Conservation (phyloP, 1,284 basidiomycete species). For the Melampsora larici-populina region DNA sequence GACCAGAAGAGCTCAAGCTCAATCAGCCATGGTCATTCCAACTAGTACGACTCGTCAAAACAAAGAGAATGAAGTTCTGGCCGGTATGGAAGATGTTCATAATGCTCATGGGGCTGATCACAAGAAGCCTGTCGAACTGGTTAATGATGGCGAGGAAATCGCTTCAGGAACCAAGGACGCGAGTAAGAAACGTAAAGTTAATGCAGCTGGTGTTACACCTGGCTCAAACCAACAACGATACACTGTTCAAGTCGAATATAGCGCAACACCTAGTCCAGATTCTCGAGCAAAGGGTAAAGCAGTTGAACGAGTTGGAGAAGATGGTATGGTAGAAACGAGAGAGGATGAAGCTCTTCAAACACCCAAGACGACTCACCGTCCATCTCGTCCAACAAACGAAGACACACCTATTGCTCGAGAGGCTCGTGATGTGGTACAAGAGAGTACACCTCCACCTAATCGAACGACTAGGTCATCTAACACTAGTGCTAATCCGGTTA, state of each 20-base stretch:
- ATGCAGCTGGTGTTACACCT: neutral
- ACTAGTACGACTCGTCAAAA: conserved; percentile 15
- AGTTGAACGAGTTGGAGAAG: neutral
- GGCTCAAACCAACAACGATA: conserved; percentile 26
- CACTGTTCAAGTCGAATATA: conserved; percentile 43
- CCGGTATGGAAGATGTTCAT: neutral
- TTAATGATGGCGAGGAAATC: conserved; percentile 3
- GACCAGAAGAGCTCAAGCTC: conserved; percentile 29
- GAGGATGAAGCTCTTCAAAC: neutral
- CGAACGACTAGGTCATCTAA: conserved; percentile 7
- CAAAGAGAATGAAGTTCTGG: conserved; percentile 29
- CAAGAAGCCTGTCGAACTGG: neutral
- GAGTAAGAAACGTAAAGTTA: conserved; percentile 28
- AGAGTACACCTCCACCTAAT: conserved; percentile 27
- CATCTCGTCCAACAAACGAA: neutral
- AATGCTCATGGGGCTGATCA: neutral
- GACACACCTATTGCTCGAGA: neutral
- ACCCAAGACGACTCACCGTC: neutral
- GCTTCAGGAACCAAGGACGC: neutral
- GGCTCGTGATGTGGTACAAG: neutral
- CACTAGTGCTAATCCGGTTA: neutral
- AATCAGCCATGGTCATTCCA: conserved; percentile 32
- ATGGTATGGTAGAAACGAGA: neutral
- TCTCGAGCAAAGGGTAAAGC: conserved; percentile 15
- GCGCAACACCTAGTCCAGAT: conserved; percentile 3